Conservation (phyloP, 1,139 yeast genomes). For the Kodamaea ohmeri region DNA sequence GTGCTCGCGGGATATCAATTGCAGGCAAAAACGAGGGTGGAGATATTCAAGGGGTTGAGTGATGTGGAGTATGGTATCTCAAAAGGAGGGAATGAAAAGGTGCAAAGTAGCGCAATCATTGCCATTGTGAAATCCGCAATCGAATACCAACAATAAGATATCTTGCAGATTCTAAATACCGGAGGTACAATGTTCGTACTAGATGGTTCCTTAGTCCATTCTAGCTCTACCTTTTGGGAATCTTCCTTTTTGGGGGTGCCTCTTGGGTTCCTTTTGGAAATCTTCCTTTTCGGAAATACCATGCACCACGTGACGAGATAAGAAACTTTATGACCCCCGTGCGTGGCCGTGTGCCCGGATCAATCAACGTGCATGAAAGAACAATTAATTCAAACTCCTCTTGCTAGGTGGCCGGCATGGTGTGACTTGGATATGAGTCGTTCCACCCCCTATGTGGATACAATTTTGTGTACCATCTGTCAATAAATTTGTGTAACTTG, state of each 20-base stretch:
- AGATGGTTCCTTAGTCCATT: no score
- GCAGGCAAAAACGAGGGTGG: slow-evolving; percentile 57
- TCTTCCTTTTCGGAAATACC: no score
- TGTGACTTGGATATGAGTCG: background rate
- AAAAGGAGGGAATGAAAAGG: slow-evolving; percentile 87
- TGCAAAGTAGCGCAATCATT: slow-evolving; percentile 87
- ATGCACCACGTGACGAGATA: slow-evolving; percentile 1
- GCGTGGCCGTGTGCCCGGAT: background rate
- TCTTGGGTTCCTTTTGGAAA: background rate
- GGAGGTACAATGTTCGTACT: no score
- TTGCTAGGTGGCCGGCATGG: background rate
- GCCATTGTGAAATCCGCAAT: slow-evolving; percentile 75
- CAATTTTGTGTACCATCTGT: slow-evolving; percentile 7
- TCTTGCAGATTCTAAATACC: no score
- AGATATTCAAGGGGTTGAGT: slow-evolving; percentile 64
- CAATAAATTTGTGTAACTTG: slow-evolving; percentile 6
- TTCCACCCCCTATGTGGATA: background rate
- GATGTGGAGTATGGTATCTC: slow-evolving; percentile 91
- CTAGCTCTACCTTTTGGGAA: no score
- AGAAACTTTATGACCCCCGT: background rate
- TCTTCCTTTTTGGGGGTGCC: no score
- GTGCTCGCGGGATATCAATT: slow-evolving; percentile 67
- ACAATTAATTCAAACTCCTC: no score
- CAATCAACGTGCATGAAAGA: no score
- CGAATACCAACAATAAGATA: slow-evolving; percentile 22